A percentile compares a stretch with the other conserved stretches of the same genome.
These are phyloP conservation scores for Fistulinella cinereoalba DNA, from an alignment of 1,284 basidiomycete species.

Conservation along the genomic window DNA sequence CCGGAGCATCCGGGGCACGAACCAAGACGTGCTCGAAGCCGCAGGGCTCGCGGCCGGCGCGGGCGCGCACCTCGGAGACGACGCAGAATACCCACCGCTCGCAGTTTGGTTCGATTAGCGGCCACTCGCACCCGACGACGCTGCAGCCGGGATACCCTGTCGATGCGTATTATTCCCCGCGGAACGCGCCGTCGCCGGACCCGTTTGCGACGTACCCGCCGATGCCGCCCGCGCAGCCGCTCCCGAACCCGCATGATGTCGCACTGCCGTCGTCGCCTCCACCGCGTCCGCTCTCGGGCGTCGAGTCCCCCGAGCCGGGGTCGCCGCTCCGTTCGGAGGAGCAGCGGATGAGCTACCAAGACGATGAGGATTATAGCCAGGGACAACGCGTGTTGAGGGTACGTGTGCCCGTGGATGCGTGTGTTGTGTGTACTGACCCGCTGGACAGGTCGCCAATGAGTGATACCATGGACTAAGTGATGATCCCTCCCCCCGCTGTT, in stretches of 20 bases:
- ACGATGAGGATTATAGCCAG: conserved; percentile 30
- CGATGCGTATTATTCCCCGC: conserved; percentile 26
- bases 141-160: conserved; percentile 28
- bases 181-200: conserved; percentile 17
- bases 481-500: background rate
- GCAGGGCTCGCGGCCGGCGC: conserved; percentile 22
- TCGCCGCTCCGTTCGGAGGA: conserved; percentile 18
- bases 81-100: conserved; percentile 28
- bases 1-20: conserved; percentile 16
- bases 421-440: background rate
- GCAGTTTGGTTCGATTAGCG: conserved; percentile 21
- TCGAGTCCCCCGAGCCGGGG: conserved; percentile 9
- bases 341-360: conserved; percentile 30
- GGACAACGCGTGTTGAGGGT: conserved; percentile 29
- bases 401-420: conserved; percentile 3
- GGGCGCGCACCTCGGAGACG: conserved; percentile 20
- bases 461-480: background rate
- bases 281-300: conserved; percentile 2
- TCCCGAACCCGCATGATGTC: conserved; percentile 23
- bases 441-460: conserved; percentile 10
- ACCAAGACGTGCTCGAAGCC: conserved; percentile 31
- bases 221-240: conserved; percentile 23
- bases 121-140: conserved; percentile 11
- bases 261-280: conserved; percentile 9
- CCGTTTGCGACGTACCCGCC: conserved; percentile 31